These are phyloP conservation scores for Brettanomyces naardenensis DNA, from an alignment of 805 yeast species.

Conservation along the genomic window DNA sequence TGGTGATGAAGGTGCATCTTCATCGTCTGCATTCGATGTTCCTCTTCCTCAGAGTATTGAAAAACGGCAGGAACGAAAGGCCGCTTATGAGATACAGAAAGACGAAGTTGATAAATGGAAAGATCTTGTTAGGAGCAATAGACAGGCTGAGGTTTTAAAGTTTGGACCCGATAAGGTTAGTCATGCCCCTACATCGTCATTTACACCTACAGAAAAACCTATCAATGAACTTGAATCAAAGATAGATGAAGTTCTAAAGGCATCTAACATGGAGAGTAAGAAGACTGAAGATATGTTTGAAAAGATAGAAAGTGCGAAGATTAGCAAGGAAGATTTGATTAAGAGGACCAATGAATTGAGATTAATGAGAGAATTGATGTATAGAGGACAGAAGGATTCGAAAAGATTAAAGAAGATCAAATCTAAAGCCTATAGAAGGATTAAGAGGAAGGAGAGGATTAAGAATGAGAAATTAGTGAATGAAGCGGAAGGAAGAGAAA, in stretches of 20 bases:
- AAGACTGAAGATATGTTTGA: conserved; percentile 78
- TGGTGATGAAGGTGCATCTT: conserved; percentile 19
- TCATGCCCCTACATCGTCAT: conserved; percentile 45
- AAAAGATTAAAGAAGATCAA: conserved; percentile 90
- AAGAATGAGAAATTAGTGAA: conserved; percentile 63
- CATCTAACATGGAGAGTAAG: conserved; percentile 66
- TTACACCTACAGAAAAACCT: conserved; percentile 39
- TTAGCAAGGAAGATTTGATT: conserved; percentile 71
- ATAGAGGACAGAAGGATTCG: conserved; percentile 87
- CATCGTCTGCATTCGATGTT: conserved; percentile 45
- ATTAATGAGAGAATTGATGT: conserved; percentile 92
- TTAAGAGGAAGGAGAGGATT: conserved; percentile 75
- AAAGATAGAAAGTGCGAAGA: conserved; percentile 72
- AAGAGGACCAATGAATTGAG: conserved; percentile 77
- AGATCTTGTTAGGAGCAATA: conserved; percentile 68
- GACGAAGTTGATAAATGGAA: conserved; percentile 86
- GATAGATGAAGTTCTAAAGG: conserved; percentile 49
- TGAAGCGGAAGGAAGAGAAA: conserved; percentile 43
- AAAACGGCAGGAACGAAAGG: conserved; percentile 75
- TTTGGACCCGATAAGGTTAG: conserved; percentile 49
- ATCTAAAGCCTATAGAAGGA: conserved; percentile 80
- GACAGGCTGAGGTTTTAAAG: conserved; percentile 76
- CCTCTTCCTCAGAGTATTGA: conserved; percentile 86
- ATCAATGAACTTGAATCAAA: conserved; percentile 59
- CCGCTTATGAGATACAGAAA: conserved; percentile 84